Conservation (phyloP, 495 filamentous ascomycete species). For the Lasiosphaeria hispida region DNA sequence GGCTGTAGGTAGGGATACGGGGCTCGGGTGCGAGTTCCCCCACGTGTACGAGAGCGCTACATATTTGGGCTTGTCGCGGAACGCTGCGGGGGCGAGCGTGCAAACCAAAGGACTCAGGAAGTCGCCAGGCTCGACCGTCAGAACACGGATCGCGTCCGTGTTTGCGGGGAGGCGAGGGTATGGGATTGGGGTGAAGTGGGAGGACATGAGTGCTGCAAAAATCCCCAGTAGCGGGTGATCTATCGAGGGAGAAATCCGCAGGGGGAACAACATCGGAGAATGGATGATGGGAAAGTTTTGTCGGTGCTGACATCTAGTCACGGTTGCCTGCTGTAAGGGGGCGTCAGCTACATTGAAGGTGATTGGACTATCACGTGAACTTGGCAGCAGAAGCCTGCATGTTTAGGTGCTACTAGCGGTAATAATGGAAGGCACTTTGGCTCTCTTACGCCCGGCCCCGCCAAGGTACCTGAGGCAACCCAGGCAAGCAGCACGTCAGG, state of each 20-base stretch:
- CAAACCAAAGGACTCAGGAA: constrained; percentile 16
- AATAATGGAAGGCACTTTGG: no score
- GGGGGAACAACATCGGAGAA: no score
- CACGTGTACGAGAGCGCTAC: constrained; percentile 26
- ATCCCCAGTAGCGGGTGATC: not conserved
- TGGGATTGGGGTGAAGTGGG: not conserved
- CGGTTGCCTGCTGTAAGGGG: no score
- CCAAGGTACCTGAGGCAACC: no score
- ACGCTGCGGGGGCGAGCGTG: constrained; percentile 12
- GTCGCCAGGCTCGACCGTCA: constrained; percentile 20
- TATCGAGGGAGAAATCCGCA: not conserved
- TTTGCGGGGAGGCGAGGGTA: constrained; percentile 16
- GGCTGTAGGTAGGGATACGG: not conserved
- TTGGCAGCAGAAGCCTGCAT: no score
- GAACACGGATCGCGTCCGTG: constrained; percentile 19
- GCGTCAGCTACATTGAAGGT: no score
- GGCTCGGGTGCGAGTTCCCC: constrained; percentile 7
- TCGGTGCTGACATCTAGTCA: no score
- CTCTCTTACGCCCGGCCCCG: no score
- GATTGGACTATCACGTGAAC: no score
- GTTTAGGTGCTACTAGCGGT: no score
- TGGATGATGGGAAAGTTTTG: no score
- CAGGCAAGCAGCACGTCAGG: no score
- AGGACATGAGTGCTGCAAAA: not conserved
- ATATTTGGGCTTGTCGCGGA: constrained; percentile 20